Evolutionary conservation across 2,329 filamentous ascomycete genomes (phyloP), one percentile per base, ranked within the genome.

Genomic region (Harringtonia aguacate): DNA sequence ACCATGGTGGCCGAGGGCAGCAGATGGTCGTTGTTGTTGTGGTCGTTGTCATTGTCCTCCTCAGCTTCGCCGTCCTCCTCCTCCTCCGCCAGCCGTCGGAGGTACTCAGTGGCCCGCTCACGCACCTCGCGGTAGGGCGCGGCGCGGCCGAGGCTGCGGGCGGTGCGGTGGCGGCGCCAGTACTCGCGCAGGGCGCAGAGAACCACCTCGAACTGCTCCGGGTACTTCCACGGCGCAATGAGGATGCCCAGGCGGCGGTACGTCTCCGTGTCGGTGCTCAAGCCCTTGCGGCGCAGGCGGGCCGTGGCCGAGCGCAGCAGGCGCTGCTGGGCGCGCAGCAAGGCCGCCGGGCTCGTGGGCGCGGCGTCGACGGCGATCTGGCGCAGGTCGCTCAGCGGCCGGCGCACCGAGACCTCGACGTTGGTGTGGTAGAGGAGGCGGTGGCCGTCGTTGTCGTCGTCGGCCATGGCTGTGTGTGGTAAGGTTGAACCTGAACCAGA

Each of bases 161-260:
- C 47, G 6, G 12, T 28, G 18, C 31, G 17, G 41, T 48, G 44
- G 29, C 36, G 38, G 8, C 29, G 35, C 47, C 47, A 48, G 41
- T 48, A 48, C 22, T 44, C 47, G 9, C 20, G 35, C 29, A 48
- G 41, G 14, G 20, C 41, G 3, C 12, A 6, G 4, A 49, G 44
- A 5, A 29, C 33, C 20, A 30, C 28, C 22, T 45, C 42, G 14
- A 49, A 49, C n/a, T 27, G 24, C 14, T 30, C 35, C 3, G 42
- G 42, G 39, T 45, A 27, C 31, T 42, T 42, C 39, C 39, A 45
- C 12, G 14, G 39, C 3, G 47, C 42, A 8, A 49, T 28, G 21
- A 49, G 37, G 33, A 49, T 43, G 42, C 47, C 47, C 14, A 49
- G 45, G 14, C 45, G 47, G 14, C 42, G 42, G 42, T 49, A 49